phyloP scores from a whole-genome alignment of 805 yeast genomes.

The Starmerella apis region DNA sequence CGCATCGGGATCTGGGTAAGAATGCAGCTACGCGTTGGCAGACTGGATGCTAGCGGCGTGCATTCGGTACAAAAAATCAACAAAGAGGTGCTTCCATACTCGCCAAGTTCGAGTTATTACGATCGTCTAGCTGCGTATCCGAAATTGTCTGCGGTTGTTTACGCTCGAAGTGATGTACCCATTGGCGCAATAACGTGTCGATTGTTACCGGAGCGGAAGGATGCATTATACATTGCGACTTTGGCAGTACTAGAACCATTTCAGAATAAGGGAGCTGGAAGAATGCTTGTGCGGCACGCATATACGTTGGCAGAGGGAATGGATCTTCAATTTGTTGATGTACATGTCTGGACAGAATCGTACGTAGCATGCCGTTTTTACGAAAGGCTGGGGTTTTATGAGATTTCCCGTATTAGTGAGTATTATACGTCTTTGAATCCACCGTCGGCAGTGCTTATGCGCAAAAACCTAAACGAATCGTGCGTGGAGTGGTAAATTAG shows the following conservation, averaged over 20 bases:
- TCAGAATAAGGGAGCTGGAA: background rate
- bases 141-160: background rate
- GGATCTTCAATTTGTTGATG: background rate
- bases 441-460: background rate
- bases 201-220: background rate
- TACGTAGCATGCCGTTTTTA: background rate
- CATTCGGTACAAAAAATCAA: background rate
- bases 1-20: background rate
- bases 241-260: background rate
- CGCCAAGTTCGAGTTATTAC: background rate
- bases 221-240: background rate
- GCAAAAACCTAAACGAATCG: background rate
- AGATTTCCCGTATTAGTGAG: background rate
- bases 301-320: background rate
- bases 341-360: background rate
- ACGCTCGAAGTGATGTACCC: background rate
- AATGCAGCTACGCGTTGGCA: background rate
- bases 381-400: background rate
- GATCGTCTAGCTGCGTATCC: background rate
- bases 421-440: background rate
- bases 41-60: background rate
- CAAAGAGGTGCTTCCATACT: background rate
- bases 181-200: slow-evolving; percentile 1
- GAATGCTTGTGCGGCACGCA: background rate
- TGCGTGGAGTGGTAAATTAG: background rate